phyloP scores from a whole-genome alignment of 257 asterid genomes.

The Ligustrum vulgare region DNA sequence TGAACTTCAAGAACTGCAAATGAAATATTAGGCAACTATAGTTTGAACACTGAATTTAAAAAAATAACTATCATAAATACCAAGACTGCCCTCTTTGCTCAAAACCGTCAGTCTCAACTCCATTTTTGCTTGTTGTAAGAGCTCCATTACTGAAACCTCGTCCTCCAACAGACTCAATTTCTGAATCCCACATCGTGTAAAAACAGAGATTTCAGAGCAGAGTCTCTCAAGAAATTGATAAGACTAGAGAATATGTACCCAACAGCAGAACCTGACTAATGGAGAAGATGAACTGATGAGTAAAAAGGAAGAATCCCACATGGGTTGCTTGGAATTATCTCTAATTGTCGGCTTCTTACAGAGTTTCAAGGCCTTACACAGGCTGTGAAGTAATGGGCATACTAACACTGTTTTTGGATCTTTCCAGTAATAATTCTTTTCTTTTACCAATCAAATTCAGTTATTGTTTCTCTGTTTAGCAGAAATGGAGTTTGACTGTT shows the following conservation, averaged over 20 bases:
- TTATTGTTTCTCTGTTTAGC: background rate
- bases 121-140: constrained; percentile 48
- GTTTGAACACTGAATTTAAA: background rate
- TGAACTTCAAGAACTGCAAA: background rate
- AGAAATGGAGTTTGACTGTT: background rate
- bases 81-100: constrained; percentile 92
- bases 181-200: constrained; percentile 83
- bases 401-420: constrained; percentile 41
- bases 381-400: constrained; percentile 85
- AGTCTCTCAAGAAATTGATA: constrained; percentile 25
- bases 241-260: constrained; percentile 20
- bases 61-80: constrained; percentile 26
- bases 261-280: constrained; percentile 10
- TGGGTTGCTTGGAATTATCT: constrained; percentile 76
- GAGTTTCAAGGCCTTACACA: constrained; percentile 48
- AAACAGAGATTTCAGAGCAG: constrained; percentile 10
- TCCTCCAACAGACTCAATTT: constrained; percentile 58
- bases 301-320: constrained; percentile 53
- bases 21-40: background rate
- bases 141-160: constrained; percentile 69
- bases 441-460: constrained; percentile 8
- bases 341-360: constrained; percentile 55
- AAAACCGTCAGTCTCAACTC: constrained; percentile 74
- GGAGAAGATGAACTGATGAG: constrained; percentile 28
- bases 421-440: constrained; percentile 26